Base-by-base conservation (phyloP, 495 filamentous ascomycete species). In the Penicillium diatomitis region DNA sequence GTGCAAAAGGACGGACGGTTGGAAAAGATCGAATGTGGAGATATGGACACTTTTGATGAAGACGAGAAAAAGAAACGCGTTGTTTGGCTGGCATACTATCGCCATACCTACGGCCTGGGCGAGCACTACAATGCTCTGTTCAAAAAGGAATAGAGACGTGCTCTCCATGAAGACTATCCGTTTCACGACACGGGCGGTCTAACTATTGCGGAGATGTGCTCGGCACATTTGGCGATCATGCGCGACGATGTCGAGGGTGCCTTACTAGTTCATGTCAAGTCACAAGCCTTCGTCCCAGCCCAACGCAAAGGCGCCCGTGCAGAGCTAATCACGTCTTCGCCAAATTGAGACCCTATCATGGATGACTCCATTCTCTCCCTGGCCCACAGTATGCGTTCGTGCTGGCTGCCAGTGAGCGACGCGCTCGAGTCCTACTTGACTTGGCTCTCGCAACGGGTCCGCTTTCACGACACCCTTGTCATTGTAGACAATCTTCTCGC, bases 71-170 rank as follows among this genome's bases (percentile, higher is more conserved):
- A 41, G n/a, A 66, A 55, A 39, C 60, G 67, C 38, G 59, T 70
- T 12, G 73, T 96, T 32, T 98, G 92, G 92, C 67, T 98, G 66
- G 90, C 88, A 27, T 98, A 97, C 67, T 97, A 97, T 68, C 74
- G 85, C 51, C 90, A 96, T 70, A 82, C 83, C 45, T 96, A 88
- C 70, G 90, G 90, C 2, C 70, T 97, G 11, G 92, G 92, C 8
- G 91, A 96, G 74, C 92, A 98, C 70, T 98, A 96, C 69, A 98
- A 97, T 61, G 95, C 90, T 27, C 69, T 98, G 32, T 51, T 57
- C 34, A 67, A 64, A 50, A 47, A 57, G 31, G 41, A 51, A 4
- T 63, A 27, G 37, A 34, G 7, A 20, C 20, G 20, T 40, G 38
- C 5, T 20, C 27, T 20, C 12, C 38, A 40, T 10, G 10, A 36